Conservation (phyloP, 805 yeast species). For the Saturnispora besseyi region DNA sequence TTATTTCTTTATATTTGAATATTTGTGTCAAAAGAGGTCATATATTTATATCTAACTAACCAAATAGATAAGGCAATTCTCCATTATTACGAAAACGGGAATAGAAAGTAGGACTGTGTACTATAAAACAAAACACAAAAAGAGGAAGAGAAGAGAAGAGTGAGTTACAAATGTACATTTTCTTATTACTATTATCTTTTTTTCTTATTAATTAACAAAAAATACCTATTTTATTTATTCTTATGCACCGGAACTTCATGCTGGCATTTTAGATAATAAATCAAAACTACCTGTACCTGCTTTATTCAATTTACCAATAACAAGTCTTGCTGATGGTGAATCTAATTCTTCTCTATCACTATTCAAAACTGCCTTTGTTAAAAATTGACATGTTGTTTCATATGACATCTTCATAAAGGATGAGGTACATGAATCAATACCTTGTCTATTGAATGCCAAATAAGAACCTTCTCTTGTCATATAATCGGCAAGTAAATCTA, state of each 20-base stretch:
- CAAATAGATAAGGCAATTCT: neutral
- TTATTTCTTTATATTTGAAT: too few species aligned
- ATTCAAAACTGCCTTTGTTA: conserved; percentile 91
- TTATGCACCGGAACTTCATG: neutral
- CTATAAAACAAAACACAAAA: too few species aligned
- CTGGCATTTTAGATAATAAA: conserved; percentile 44
- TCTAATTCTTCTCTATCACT: conserved; percentile 82
- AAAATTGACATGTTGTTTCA: conserved; percentile 96
- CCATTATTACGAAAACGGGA: too few species aligned
- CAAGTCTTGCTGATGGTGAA: conserved; percentile 89
- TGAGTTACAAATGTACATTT: too few species aligned
- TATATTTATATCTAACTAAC: too few species aligned
- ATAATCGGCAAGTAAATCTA: conserved; percentile 95
- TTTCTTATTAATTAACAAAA: neutral
- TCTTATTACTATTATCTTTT: too few species aligned
- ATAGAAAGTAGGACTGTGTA: too few species aligned
- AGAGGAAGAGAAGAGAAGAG: too few species aligned
- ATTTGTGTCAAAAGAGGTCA: too few species aligned
- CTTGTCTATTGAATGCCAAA: conserved; percentile 95
- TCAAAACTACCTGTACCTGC: conserved; percentile 98
- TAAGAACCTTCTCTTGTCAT: conserved; percentile 99
- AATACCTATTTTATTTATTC: neutral
- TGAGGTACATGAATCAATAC: conserved; percentile 91
- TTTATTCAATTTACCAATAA: conserved; percentile 78
- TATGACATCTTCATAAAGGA: conserved; percentile 98